Percentiles rank a stretch among this genome's conserved stretches.
phyloP scores from a whole-genome alignment of 1,284 basidiomycete species.

The Ceratobasidium sp. region DNA sequence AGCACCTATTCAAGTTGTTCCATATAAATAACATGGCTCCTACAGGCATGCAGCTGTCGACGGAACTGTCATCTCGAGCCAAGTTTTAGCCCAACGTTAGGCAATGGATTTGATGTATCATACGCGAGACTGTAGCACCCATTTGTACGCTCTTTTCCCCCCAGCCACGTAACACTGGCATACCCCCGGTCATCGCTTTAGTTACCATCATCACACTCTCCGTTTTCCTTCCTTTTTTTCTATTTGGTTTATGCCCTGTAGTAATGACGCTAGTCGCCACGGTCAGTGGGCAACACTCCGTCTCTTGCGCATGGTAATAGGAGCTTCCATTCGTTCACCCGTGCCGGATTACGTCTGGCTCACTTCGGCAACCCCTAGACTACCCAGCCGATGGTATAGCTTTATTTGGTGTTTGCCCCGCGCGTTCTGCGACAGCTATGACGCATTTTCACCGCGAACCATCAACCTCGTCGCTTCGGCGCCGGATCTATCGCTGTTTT shows the following conservation, averaged over 20 bases:
- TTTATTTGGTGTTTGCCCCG: not conserved
- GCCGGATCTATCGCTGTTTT: not conserved
- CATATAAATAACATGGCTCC: not conserved
- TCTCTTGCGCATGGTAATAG: slow-evolving; percentile 33
- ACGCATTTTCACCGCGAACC: not conserved
- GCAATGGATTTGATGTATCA: not conserved
- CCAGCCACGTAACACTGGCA: slow-evolving; percentile 15
- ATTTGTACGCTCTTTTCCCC: slow-evolving; percentile 23
- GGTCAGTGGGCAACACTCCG: not conserved
- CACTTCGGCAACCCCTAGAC: not conserved
- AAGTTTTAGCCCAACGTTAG: slow-evolving; percentile 27
- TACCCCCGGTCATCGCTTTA: slow-evolving; percentile 15
- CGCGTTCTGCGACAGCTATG: not conserved
- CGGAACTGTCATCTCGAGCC: slow-evolving; percentile 12
- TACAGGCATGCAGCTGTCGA: slow-evolving; percentile 22
- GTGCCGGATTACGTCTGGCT: not conserved
- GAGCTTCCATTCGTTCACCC: slow-evolving; percentile 17
- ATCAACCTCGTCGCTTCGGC: not conserved
- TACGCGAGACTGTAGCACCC: slow-evolving; percentile 12
- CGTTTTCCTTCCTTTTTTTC: slow-evolving; percentile 23
- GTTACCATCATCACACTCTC: slow-evolving; percentile 27
- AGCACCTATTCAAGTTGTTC: not conserved
- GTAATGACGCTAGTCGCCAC: slow-evolving; percentile 25
- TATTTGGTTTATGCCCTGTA: slow-evolving; percentile 11
- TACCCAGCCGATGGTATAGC: not conserved